Percentiles rank a stretch among this genome's conserved stretches.
Conservation (phyloP, 2,329 filamentous ascomycete genomes). For the Lasiodiplodia citricola region DNA sequence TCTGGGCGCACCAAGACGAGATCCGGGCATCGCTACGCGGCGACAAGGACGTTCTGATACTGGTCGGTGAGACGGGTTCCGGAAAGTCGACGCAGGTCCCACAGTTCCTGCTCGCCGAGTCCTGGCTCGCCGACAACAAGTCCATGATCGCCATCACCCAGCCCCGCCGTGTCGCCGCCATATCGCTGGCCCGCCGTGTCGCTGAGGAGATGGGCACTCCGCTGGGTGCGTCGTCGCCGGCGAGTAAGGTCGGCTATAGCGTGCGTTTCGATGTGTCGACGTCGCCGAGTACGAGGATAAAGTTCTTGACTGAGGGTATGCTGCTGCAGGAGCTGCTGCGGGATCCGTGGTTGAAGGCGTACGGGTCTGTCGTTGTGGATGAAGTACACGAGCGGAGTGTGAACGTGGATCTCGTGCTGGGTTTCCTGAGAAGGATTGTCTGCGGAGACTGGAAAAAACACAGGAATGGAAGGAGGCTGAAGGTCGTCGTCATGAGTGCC, state of each 20-base stretch:
- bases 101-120: conserved; percentile 80
- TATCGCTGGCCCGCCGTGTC: conserved; percentile 85
- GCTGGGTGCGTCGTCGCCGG: conserved; percentile 63
- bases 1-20: conserved; percentile 74
- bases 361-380: conserved; percentile 90
- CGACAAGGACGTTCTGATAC: conserved; percentile 74
- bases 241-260: conserved; percentile 81
- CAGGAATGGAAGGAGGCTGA: conserved; percentile 72
- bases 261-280: conserved; percentile 91
- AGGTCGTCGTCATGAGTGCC: conserved; percentile 95
- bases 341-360: conserved; percentile 81
- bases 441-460: conserved; percentile 62
- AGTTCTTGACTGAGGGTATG: conserved; percentile 96
- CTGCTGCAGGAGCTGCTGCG: conserved; percentile 89
- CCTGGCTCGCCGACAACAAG: conserved; percentile 77
- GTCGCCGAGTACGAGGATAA: conserved; percentile 82
- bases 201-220: conserved; percentile 78
- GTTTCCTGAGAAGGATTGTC: conserved; percentile 83
- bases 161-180: conserved; percentile 90
- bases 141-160: conserved; percentile 88
- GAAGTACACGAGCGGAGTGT: conserved; percentile 96
- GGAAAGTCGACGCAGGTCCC: conserved; percentile 97
- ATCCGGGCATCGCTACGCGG: conserved; percentile 68
- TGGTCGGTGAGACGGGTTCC: conserved; percentile 93
- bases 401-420: conserved; percentile 88